Evolutionary conservation across 495 filamentous ascomycete species (phyloP).

Genomic region (Podospora comata): DNA sequence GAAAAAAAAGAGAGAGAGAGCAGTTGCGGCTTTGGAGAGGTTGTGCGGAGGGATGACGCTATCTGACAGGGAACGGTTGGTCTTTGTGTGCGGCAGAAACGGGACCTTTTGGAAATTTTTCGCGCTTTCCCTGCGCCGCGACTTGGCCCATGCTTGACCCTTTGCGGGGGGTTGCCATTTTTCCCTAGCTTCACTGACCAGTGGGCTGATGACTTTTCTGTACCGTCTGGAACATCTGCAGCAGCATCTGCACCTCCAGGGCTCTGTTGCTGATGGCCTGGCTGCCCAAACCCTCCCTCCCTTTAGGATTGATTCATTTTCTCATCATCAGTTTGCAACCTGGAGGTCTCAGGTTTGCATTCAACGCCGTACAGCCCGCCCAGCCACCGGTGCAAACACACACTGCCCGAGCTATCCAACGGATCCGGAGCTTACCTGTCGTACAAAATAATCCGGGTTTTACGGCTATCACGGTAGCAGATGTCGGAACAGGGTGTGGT

Average conservation of each 20-base stretch:
- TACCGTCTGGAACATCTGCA: background rate
- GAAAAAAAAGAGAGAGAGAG: background rate
- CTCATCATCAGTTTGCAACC: background rate
- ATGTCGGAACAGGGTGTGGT: too few relatives aligned
- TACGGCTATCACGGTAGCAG: background rate
- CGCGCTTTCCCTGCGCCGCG: conserved; percentile 11
- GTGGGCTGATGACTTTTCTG: conserved; percentile 19
- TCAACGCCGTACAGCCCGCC: background rate
- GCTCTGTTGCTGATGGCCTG: background rate
- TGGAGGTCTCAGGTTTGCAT: background rate
- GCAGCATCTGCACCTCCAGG: background rate
- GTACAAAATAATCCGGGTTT: background rate
- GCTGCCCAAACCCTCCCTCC: background rate
- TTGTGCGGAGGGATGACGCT: conserved; percentile 27
- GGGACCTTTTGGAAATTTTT: conserved; percentile 23
- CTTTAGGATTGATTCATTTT: background rate
- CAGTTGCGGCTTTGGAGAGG: conserved; percentile 14
- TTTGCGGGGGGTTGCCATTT: conserved; percentile 4
- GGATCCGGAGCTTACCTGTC: background rate
- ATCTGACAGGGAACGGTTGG: conserved; percentile 21
- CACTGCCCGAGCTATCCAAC: background rate
- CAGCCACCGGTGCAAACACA: background rate
- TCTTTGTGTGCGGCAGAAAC: conserved; percentile 13
- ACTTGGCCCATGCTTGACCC: background rate
- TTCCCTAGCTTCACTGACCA: conserved; percentile 5